These are phyloP conservation scores for Nakazawaea populi DNA, from an alignment of 805 yeast species.

Conservation along the genomic window DNA sequence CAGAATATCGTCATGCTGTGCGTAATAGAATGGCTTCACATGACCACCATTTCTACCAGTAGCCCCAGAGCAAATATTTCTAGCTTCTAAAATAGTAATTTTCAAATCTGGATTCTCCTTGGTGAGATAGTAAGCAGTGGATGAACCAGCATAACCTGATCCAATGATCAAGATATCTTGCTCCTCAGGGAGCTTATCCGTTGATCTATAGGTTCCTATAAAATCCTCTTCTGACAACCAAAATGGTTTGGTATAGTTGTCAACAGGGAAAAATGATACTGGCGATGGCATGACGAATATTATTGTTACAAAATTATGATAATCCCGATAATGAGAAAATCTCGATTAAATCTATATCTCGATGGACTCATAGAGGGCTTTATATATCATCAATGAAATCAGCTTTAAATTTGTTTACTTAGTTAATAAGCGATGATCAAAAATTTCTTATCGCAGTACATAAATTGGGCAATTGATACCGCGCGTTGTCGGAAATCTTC, in stretches of 20 bases:
- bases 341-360: no score
- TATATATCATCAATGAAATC: no score
- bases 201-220: slow-evolving; percentile 15
- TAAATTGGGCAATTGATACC: neutral
- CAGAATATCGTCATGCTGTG: slow-evolving; percentile 7
- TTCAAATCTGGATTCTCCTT: slow-evolving; percentile 18
- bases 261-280: slow-evolving; percentile 14
- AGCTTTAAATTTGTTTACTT: no score
- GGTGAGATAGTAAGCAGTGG: slow-evolving; percentile 30
- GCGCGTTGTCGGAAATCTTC: neutral
- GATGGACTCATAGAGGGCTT: neutral
- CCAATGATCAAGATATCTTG: slow-evolving; percentile 37
- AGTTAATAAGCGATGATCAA: no score
- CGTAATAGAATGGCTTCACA: slow-evolving; percentile 29
- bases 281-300: neutral
- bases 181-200: slow-evolving; percentile 25
- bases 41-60: slow-evolving; percentile 42
- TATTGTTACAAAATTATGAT: no score
- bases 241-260: slow-evolving; percentile 15
- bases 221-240: slow-evolving; percentile 18
- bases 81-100: slow-evolving; percentile 31
- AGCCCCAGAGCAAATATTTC: slow-evolving; percentile 34
- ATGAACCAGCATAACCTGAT: slow-evolving; percentile 39
- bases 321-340: no score
- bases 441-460: no score